phyloP scores from a whole-genome alignment of 2,329 filamentous ascomycete genomes.

The Sphaerulina musiva region DNA sequence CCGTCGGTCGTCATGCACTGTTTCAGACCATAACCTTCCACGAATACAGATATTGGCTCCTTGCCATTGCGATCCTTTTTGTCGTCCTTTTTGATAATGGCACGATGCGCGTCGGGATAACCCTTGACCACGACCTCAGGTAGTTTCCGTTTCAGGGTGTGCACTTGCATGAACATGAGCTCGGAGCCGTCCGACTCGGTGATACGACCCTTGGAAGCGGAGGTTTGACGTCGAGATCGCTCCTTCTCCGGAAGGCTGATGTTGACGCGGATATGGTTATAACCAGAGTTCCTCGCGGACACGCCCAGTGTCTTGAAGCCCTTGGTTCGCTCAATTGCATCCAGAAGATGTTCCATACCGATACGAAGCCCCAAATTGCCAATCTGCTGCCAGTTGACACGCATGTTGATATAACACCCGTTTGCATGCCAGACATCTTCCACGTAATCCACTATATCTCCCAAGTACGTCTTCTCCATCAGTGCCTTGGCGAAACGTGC shows the following conservation, averaged over 20 bases:
- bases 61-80: slow-evolving; percentile 58
- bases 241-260: slow-evolving; percentile 48
- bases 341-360: slow-evolving; percentile 62
- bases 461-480: slow-evolving; percentile 89
- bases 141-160: slow-evolving; percentile 74
- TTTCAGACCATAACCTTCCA: slow-evolving; percentile 88
- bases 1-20: slow-evolving; percentile 91
- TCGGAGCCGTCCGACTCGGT: slow-evolving; percentile 46
- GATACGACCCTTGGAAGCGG: slow-evolving; percentile 35
- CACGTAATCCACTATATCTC: slow-evolving; percentile 71
- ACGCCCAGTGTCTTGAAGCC: slow-evolving; percentile 60
- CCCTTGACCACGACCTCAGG: slow-evolving; percentile 83
- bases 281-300: slow-evolving; percentile 24
- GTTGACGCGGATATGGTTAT: slow-evolving; percentile 58
- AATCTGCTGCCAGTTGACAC: slow-evolving; percentile 73
- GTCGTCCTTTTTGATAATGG: slow-evolving; percentile 79
- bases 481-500: slow-evolving; percentile 88
- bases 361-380: slow-evolving; percentile 77
- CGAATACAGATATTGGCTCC: slow-evolving; percentile 54
- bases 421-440: slow-evolving; percentile 83
- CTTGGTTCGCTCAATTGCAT: slow-evolving; percentile 71
- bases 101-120: slow-evolving; percentile 76
- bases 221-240: slow-evolving; percentile 31
- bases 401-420: slow-evolving; percentile 69
- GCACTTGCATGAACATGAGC: slow-evolving; percentile 69